A percentile compares a stretch with the other conserved stretches of the same genome.
These are phyloP conservation scores for Neonectria neomacrospora DNA, from an alignment of 2,329 filamentous ascomycete genomes.

Conservation along the genomic window DNA sequence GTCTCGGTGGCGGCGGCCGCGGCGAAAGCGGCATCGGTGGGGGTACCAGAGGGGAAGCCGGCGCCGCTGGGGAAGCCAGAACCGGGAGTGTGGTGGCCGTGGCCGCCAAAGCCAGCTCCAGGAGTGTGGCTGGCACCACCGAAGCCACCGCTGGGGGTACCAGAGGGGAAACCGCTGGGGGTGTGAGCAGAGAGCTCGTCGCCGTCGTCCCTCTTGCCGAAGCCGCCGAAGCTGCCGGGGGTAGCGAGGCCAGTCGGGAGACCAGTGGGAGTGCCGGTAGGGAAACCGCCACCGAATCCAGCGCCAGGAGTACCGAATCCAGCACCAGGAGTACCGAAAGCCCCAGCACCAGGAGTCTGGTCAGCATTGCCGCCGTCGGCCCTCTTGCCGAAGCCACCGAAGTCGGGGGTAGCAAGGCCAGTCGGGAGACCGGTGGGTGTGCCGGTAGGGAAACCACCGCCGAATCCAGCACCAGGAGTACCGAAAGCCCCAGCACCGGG, in stretches of 20 bases:
- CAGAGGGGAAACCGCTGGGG: slow-evolving; percentile 9
- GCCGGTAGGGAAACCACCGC: slow-evolving; percentile 12
- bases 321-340: slow-evolving; percentile 3
- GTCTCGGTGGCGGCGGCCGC: slow-evolving; percentile 7
- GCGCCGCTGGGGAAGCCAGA: not conserved
- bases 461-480: slow-evolving; percentile 1
- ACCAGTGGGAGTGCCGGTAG: slow-evolving; percentile 2
- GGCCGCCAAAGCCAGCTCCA: not conserved
- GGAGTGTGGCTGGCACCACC: slow-evolving; percentile 6
- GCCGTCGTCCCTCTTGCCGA: slow-evolving; percentile 10
- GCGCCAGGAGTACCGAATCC: slow-evolving; percentile 1
- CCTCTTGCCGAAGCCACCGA: slow-evolving; percentile 14
- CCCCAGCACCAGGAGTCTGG: slow-evolving; percentile 1
- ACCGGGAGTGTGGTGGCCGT: slow-evolving; percentile 5
- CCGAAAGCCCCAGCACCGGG: slow-evolving; percentile 4
- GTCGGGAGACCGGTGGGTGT: slow-evolving; percentile 9
- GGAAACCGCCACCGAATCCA: slow-evolving; percentile 15
- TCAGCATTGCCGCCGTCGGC: slow-evolving; percentile 2
- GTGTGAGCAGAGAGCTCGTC: not conserved
- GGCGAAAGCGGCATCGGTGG: slow-evolving; percentile 8
- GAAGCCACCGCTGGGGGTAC: slow-evolving; percentile 8
- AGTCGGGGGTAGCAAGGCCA: not conserved
- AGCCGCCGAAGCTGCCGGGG: slow-evolving; percentile 4
- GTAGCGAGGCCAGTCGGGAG: slow-evolving; percentile 1
- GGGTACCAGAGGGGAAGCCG: not conserved